These are phyloP conservation scores for Singerocomus rubriflavus DNA, from an alignment of 1,284 basidiomycete species.

Conservation along the genomic window DNA sequence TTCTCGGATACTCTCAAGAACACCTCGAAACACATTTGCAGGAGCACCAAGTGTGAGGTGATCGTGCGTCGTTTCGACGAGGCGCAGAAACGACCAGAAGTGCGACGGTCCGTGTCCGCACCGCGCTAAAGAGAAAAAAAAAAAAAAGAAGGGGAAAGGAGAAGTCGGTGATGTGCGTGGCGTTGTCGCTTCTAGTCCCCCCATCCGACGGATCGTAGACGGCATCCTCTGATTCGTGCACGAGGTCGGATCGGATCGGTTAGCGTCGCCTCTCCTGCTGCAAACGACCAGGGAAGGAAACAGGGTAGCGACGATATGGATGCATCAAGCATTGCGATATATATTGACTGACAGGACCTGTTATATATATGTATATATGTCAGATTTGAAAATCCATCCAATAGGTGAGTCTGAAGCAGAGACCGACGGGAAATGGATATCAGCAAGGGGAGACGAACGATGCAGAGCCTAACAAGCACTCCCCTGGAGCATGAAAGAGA, in stretches of 20 bases:
- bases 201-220: background rate
- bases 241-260: background rate
- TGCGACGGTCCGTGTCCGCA: slow-evolving; percentile 51
- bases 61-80: slow-evolving; percentile 87
- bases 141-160: too few relatives aligned
- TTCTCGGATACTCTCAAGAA: slow-evolving; percentile 85
- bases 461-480: background rate
- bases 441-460: background rate
- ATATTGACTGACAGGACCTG: slow-evolving; percentile 20
- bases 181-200: slow-evolving; percentile 1
- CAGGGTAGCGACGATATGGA: slow-evolving; percentile 4
- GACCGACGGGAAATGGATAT: background rate
- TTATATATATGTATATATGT: slow-evolving; percentile 26
- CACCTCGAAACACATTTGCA: slow-evolving; percentile 85
- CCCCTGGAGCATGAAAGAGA: background rate
- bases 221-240: too few relatives aligned
- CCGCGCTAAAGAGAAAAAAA: slow-evolving; percentile 31
- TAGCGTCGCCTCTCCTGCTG: slow-evolving; percentile 1
- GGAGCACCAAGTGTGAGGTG: slow-evolving; percentile 81
- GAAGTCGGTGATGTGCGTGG: background rate
- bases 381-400: slow-evolving; percentile 15
- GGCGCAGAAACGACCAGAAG: slow-evolving; percentile 65
- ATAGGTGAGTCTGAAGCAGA: background rate
- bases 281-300: background rate
- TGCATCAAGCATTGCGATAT: slow-evolving; percentile 31